A percentile compares a stretch with the other conserved stretches of the same genome.
Evolutionary conservation across 2,329 filamentous ascomycete species (phyloP).

Genomic region (Ustilaginoidea virens): DNA sequence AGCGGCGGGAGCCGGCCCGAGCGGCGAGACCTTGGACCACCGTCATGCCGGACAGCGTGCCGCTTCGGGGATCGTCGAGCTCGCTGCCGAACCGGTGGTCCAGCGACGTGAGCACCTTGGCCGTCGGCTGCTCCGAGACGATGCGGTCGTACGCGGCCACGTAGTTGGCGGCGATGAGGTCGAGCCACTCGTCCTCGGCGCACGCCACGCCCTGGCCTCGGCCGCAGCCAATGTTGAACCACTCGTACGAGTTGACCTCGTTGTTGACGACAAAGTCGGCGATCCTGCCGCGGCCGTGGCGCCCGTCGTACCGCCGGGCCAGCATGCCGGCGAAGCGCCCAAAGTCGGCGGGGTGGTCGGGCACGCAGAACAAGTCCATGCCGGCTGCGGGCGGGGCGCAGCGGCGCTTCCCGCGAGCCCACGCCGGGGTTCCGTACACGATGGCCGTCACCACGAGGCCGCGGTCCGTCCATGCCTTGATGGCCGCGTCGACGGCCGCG

Average conservation of each 20-base stretch:
- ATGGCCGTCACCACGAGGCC: not conserved
- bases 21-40: slow-evolving; percentile 1
- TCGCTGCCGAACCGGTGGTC: slow-evolving; percentile 1
- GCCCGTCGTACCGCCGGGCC: slow-evolving; percentile 1
- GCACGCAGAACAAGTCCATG: slow-evolving; percentile 1
- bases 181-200: not conserved
- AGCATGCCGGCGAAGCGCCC: slow-evolving; percentile 1
- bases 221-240: slow-evolving; percentile 2
- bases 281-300: not conserved
- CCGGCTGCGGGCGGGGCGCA: not conserved
- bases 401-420: not conserved
- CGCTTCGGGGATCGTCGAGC: not conserved
- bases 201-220: not conserved
- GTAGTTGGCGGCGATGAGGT: slow-evolving; percentile 1
- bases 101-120: slow-evolving; percentile 1
- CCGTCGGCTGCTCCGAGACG: not conserved
- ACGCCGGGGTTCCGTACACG: not conserved
- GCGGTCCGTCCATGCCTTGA: not conserved
- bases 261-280: slow-evolving; percentile 2
- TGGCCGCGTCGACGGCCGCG: not conserved
- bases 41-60: not conserved
- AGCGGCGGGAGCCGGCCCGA: not conserved
- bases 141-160: slow-evolving; percentile 1
- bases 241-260: slow-evolving; percentile 1
- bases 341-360: slow-evolving; percentile 1